Evolutionary conservation across 2,329 filamentous ascomycete species (phyloP).

Genomic region (Chaetomiaceae sp.): DNA sequence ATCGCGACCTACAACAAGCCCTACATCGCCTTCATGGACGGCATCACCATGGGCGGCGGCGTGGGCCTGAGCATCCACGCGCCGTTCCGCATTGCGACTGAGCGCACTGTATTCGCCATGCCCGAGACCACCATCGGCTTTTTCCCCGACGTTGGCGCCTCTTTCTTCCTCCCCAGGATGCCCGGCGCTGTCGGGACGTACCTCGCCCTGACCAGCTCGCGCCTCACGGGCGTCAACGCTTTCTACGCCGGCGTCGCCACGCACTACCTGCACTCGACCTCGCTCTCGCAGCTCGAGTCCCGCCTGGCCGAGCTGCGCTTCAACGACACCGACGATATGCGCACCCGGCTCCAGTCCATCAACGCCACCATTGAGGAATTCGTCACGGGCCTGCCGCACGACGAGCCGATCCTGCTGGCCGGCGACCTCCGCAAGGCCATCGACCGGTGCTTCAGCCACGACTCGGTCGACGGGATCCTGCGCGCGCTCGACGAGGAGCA

Average conservation of each 20-base stretch:
- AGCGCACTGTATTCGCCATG: constrained; percentile 95
- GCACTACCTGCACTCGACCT: constrained; percentile 90
- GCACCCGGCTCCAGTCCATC: constrained; percentile 63
- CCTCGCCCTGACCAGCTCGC: constrained; percentile 83
- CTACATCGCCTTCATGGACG: constrained; percentile 93
- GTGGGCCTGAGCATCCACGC: constrained; percentile 92
- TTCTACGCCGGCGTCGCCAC: constrained; percentile 91
- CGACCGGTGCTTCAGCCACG: constrained; percentile 71
- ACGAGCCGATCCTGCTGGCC: constrained; percentile 59
- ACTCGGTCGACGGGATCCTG: constrained; percentile 65
- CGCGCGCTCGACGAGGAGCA: constrained; percentile 54
- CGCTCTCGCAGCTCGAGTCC: constrained; percentile 71
- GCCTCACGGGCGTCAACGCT: constrained; percentile 72
- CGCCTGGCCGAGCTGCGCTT: constrained; percentile 87
- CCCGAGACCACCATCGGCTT: constrained; percentile 97
- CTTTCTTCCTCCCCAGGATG: constrained; percentile 90
- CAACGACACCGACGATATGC: constrained; percentile 62
- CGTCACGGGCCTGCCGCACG: constrained; percentile 73
- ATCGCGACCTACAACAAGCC: constrained; percentile 93
- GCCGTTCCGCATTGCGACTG: constrained; percentile 92
- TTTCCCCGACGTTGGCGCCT: constrained; percentile 95
- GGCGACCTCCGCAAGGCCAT: constrained; percentile 72
- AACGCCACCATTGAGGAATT: constrained; percentile 90
- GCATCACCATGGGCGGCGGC: constrained; percentile 96
- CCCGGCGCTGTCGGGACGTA: constrained; percentile 85